phyloP scores from a whole-genome alignment of 2,329 filamentous ascomycete genomes.

The Ceratocystis alfenasii region DNA sequence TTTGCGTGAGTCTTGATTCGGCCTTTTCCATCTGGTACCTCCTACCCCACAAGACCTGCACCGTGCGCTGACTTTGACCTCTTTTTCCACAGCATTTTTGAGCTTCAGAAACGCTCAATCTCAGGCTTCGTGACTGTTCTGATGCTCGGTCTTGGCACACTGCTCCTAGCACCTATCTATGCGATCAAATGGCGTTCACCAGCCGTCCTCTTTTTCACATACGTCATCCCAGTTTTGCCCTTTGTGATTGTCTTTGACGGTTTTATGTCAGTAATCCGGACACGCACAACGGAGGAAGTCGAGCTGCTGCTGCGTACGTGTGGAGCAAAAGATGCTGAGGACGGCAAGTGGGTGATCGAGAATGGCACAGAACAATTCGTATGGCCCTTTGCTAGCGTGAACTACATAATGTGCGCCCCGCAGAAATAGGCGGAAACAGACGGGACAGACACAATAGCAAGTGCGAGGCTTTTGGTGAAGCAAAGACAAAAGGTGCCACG shows the following conservation, averaged over 20 bases:
- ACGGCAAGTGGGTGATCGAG: constrained; percentile 37
- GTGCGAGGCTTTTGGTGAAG: too few species aligned
- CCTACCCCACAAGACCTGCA: background rate
- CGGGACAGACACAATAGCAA: too few species aligned
- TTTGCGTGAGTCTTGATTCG: constrained; percentile 36
- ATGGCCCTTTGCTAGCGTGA: constrained; percentile 40
- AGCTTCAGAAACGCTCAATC: constrained; percentile 56
- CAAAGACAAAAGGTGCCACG: too few species aligned
- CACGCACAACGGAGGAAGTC: constrained; percentile 55
- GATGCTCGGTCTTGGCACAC: constrained; percentile 40
- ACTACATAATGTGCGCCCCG: constrained; percentile 42
- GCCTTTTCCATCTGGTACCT: background rate
- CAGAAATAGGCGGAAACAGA: constrained; percentile 19
- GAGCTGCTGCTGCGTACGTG: constrained; percentile 45
- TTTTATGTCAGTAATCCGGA: constrained; percentile 53
- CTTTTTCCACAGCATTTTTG: constrained; percentile 44
- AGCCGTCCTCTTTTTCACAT: constrained; percentile 52
- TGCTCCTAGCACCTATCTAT: constrained; percentile 42
- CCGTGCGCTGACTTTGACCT: background rate
- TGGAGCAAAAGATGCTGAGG: constrained; percentile 32
- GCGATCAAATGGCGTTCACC: constrained; percentile 42
- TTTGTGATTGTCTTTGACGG: constrained; percentile 59
- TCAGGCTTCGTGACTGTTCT: constrained; percentile 42
- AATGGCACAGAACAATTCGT: constrained; percentile 38
- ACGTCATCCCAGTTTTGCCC: constrained; percentile 53